Conservation (phyloP, 768 basidiomycete species). For the Chalciporus sphaerocephalus region DNA sequence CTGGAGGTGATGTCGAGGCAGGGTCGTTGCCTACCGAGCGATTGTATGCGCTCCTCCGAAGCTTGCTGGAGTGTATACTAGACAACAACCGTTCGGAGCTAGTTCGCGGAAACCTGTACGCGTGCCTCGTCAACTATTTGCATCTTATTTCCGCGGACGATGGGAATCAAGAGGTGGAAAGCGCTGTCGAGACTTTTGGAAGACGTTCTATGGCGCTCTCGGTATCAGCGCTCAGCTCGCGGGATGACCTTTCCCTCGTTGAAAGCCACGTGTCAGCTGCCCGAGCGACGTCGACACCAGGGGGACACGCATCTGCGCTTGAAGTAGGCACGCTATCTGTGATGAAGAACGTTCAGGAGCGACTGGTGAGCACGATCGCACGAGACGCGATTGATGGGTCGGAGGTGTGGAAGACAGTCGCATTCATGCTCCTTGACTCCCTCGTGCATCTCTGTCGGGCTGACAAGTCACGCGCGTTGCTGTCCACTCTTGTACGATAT, state of each 20-base stretch:
- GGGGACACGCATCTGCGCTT: conserved; percentile 37
- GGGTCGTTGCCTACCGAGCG: conserved; percentile 78
- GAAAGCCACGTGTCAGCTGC: conserved; percentile 35
- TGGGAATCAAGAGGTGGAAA: conserved; percentile 10
- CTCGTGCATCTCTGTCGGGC: conserved; percentile 65
- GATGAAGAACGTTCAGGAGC: conserved; percentile 66
- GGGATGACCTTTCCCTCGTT: conserved; percentile 38
- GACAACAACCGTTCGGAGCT: conserved; percentile 77
- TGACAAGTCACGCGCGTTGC: conserved; percentile 63
- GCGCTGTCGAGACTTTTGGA: conserved; percentile 16
- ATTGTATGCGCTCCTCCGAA: conserved; percentile 67
- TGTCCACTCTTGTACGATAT: conserved; percentile 58
- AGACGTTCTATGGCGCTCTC: conserved; percentile 28
- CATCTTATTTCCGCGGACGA: conserved; percentile 48
- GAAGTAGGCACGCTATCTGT: conserved; percentile 60
- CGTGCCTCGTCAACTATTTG: conserved; percentile 83
- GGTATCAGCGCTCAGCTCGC: conserved; percentile 34
- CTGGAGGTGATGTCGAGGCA: conserved; percentile 56
- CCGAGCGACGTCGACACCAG: conserved; percentile 18
- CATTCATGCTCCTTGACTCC: conserved; percentile 85
- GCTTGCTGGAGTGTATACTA: conserved; percentile 68
- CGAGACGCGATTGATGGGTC: conserved; percentile 94
- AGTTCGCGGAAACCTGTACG: conserved; percentile 93
- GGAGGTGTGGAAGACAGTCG: conserved; percentile 95
- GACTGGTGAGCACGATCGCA: conserved; percentile 65